Evolutionary conservation across 306 rosid genomes (phyloP).

Genomic region (Sesbania bispinosa): DNA sequence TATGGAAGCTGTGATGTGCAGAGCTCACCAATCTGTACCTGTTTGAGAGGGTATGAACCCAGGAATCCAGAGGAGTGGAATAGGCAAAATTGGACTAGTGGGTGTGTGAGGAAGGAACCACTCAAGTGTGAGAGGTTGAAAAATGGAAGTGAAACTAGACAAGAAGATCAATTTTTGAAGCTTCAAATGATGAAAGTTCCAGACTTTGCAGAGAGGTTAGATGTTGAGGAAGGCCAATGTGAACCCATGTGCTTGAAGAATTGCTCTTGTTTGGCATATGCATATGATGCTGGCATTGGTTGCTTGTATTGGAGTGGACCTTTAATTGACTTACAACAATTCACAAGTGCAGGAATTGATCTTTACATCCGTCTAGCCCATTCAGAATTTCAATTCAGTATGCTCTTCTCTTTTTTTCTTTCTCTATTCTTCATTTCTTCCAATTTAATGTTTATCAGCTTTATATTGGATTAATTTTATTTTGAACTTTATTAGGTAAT

Average conservation of each 20-base stretch:
- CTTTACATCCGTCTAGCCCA: conserved; percentile 33
- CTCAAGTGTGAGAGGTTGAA: too few species aligned
- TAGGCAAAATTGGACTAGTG: too few species aligned
- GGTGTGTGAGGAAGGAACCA: too few species aligned
- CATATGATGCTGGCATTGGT: conserved; percentile 35
- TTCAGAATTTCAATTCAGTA: conserved; percentile 41
- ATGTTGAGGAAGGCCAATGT: conserved; percentile 21
- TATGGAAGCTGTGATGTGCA: too few species aligned
- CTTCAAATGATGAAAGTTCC: conserved; percentile 36
- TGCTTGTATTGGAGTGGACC: conserved; percentile 37
- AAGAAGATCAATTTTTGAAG: conserved; percentile 30
- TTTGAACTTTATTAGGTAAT: neutral
- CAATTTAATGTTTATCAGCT: neutral
- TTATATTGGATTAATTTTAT: neutral
- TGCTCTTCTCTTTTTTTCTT: neutral
- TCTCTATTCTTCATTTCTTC: too few species aligned
- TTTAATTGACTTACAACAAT: conserved; percentile 31
- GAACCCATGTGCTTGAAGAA: conserved; percentile 22
- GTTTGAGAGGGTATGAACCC: too few species aligned
- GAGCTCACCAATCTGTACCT: too few species aligned
- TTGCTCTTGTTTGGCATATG: conserved; percentile 42
- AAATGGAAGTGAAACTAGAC: conserved; percentile 13
- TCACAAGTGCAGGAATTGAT: conserved; percentile 32
- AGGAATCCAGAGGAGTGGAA: too few species aligned
- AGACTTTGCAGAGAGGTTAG: conserved; percentile 27